Evolutionary conservation across 345 rosid genomes (phyloP).

Genomic region (Brassica juncea): DNA sequence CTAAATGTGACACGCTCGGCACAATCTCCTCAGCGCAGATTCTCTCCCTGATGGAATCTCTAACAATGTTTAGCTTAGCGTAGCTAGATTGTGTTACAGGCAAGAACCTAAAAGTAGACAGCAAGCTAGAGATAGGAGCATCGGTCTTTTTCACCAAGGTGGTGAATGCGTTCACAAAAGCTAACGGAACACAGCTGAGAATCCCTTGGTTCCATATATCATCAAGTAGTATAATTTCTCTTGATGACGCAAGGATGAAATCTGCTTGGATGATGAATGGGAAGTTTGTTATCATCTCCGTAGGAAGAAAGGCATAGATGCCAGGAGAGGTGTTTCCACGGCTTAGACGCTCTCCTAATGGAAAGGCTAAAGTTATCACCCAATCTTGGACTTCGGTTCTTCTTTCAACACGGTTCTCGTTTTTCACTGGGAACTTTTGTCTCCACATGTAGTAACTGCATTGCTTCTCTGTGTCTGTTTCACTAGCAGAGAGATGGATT

Average conservation of each 20-base stretch:
- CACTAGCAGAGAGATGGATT: slow-evolving; percentile 53
- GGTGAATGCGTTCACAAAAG: slow-evolving; percentile 62
- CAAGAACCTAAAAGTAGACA: slow-evolving; percentile 57
- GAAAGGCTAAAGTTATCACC: slow-evolving; percentile 76
- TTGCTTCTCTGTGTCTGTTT: slow-evolving; percentile 28
- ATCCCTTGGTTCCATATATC: slow-evolving; percentile 80
- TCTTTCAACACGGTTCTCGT: slow-evolving; percentile 56
- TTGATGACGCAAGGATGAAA: slow-evolving; percentile 66
- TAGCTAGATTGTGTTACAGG: slow-evolving; percentile 50
- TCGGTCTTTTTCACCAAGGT: slow-evolving; percentile 53
- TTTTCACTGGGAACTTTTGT: slow-evolving; percentile 66
- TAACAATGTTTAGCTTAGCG: slow-evolving; percentile 44
- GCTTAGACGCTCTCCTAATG: slow-evolving; percentile 55
- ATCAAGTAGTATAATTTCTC: slow-evolving; percentile 66
- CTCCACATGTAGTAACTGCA: slow-evolving; percentile 72
- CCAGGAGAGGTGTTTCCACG: slow-evolving; percentile 58
- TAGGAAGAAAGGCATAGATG: slow-evolving; percentile 75
- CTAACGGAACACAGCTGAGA: slow-evolving; percentile 57
- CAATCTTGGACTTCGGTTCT: slow-evolving; percentile 72
- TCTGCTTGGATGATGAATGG: slow-evolving; percentile 76
- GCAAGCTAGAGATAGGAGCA: slow-evolving; percentile 57
- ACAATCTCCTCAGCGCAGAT: slow-evolving; percentile 48
- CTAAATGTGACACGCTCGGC: slow-evolving; percentile 54
- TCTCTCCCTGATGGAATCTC: slow-evolving; percentile 46
- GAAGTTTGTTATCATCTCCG: slow-evolving; percentile 68